These are phyloP conservation scores for Leptographium lundbergii DNA, from an alignment of 2,329 filamentous ascomycete genomes.

Conservation along the genomic window DNA sequence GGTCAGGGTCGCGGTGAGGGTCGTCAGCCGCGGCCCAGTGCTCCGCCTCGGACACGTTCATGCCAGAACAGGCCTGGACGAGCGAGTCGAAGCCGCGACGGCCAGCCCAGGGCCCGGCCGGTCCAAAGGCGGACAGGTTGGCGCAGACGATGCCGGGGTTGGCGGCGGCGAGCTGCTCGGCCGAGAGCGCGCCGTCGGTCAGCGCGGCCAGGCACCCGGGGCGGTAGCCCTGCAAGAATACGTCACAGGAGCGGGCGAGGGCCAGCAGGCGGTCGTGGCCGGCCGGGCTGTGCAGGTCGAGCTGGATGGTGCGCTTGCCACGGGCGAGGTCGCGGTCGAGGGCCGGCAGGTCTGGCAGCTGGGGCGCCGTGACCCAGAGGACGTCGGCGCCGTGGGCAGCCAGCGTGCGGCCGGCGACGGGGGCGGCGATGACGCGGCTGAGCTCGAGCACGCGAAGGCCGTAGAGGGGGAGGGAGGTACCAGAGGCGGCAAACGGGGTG, in stretches of 20 bases:
- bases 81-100: conserved; percentile 3
- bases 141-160: conserved; percentile 35
- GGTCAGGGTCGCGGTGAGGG: conserved; percentile 34
- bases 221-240: conserved; percentile 40
- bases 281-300: no score
- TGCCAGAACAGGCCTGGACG: conserved; percentile 2
- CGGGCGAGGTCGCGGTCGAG: conserved; percentile 24
- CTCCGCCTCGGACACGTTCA: not conserved
- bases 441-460: no score
- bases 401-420: no score
- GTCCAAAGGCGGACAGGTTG: conserved; percentile 40
- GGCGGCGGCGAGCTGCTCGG: not conserved
- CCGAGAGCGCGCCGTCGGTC: not conserved
- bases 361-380: no score
- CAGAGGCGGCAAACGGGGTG: no score
- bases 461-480: no score
- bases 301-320: no score
- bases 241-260: conserved; percentile 37
- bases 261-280: no score
- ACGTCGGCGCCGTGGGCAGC: no score
- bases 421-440: no score
- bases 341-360: no score
- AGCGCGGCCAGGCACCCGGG: conserved; percentile 15
- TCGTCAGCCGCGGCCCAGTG: conserved; percentile 27
- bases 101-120: conserved; percentile 18